Evolutionary conservation across 768 basidiomycete species (phyloP), one percentile per base, ranked within the genome.

Genomic region (Rhodotorula babjevae): DNA sequence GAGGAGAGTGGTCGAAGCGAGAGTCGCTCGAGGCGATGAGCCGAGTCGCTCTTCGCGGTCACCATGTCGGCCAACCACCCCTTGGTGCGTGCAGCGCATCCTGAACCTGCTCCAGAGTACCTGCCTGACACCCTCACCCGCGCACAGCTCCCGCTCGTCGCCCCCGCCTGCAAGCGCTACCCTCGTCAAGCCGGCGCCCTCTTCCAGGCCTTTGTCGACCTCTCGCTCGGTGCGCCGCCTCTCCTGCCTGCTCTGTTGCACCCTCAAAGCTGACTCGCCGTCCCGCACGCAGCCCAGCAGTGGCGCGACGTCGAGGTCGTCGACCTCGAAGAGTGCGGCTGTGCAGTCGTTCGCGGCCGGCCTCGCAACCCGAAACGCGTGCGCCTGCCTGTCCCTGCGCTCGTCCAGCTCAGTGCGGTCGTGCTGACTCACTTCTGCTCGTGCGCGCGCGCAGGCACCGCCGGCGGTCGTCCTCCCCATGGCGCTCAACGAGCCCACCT

Each of bases 291-390:
- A 75, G 74, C 74, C 23, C 74, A 75, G 53, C 62, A 65, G 55
- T 75, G 74, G 74, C 57, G 42, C 25, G 69, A 71, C 31, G 40
- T 75, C 47, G 56, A 66, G 47, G 74, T 71, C 42, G 44, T 75
- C 6, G 74, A 76, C 25, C 61, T 75, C 7, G 64, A 59, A 9
- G 65, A 69, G 50, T 72, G 65, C 49, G 42, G 42, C 4, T 67
- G 62, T 23, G 68, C 58, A 46, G 65, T 69, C 50, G 23, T 76
- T 10, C 36, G 58, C n/a, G 74, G 68, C 6, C 18, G 29, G 31
- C 68, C 65, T 6, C 63, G 55, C n/a, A 55, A 8, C 19, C 66
- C 71, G 0, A 23, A 47, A 10, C 61, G 64, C 58, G 71, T 68
- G 27, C 16, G 60, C 40, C 61, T 40, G 5, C 40, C 40, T 12